Base-by-base conservation (phyloP, 208 protist genomes). In the Phytomonas sp. region DNA sequence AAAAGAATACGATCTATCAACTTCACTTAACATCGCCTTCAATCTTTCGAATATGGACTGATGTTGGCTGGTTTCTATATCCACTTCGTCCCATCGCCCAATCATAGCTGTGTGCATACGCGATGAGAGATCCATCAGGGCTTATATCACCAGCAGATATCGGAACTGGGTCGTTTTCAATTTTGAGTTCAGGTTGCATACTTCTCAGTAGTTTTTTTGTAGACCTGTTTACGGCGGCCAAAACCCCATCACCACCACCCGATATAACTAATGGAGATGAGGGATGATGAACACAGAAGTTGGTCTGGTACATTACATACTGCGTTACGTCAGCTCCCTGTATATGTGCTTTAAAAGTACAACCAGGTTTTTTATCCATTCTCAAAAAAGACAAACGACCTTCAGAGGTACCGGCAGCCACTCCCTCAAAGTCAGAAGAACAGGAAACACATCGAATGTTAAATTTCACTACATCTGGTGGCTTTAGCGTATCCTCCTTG, bases 21-120 rank as follows among this genome's bases (percentile, higher is more conserved):
- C 26, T 64, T 73, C 40, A 51, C 20, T 51, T 51, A 23, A 51
- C 13, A 51, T 51, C 40, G 20, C 40, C 40, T 51, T 51, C 40
- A 20, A 51, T 40, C 9, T 69, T 66, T 0, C 81, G 77, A 33
- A 86, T 68, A 64, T 81, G 73, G 8, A 85, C 81, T 0, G 81
- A 79, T 26, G 78, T 87, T 6, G 82, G 78, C 60, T 87, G 82
- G 34, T 79, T 80, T 34, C 68, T 78, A 68, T 73, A 90, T 13
- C 82, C 77, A 28, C 65, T 74, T 62, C 81, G 86, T 28, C 90
- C 90, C 78, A 92, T 85, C 32, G 87, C 72, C 90, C 90, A 95
- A 74, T 95, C 90, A 69, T 95, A 95, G 61, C 85, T 92, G 60
- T 87, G 76, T 32, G 87, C 90, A 72, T 88, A 92, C 30, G 87